Evolutionary conservation across 192 early-diverging fungal species (phyloP), one percentile per base, ranked within the genome.

Genomic region (Mortierella hygrophila): DNA sequence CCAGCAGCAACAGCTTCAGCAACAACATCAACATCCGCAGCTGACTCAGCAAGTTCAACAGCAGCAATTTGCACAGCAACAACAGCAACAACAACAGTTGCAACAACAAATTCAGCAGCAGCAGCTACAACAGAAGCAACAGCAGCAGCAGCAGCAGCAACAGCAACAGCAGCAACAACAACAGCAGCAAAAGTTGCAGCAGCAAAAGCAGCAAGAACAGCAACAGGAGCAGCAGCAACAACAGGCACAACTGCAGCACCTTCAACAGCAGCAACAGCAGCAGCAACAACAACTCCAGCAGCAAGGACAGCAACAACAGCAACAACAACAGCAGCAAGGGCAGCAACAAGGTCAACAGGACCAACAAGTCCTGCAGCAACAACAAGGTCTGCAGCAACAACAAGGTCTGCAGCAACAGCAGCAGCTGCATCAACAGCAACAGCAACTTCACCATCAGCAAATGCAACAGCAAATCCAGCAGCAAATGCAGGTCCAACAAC

Each of bases 1-100:
- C 23, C 82, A 84, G 41, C 81, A 82, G 37, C 60, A 41, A 35
- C 71, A 76, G 40, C 46, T 68, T 26, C 75, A 85, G 29, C 82
- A 85, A 70, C 82, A 84, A 42, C 81, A 82, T 23, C 65, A n/a
- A 26, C 65, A 73, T 26, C 68, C 44, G 44, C 54, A 38, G 37
- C 57, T 47, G 5, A 52, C 18, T 52, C 60, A 71, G 42, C 81
- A 47, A 44, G 18, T n/a, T 35, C 70, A 75, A 23, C 70, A 55
- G 44, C 65, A 71, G 32, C 57, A 72, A 32, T 44, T 72, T 23
- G 70, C 60, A 63, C 69, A 63, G 9, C 82, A 73, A 29, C 82
- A 75, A 35, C 68, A 76, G 32, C 78, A 76, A n/a, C 68, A 65
- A 65, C 68, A 81, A 37, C 44, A 76, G 29, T 68, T 55, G 35